Conservation (phyloP, 2,329 filamentous ascomycete species). For the Penicillium sp. region DNA sequence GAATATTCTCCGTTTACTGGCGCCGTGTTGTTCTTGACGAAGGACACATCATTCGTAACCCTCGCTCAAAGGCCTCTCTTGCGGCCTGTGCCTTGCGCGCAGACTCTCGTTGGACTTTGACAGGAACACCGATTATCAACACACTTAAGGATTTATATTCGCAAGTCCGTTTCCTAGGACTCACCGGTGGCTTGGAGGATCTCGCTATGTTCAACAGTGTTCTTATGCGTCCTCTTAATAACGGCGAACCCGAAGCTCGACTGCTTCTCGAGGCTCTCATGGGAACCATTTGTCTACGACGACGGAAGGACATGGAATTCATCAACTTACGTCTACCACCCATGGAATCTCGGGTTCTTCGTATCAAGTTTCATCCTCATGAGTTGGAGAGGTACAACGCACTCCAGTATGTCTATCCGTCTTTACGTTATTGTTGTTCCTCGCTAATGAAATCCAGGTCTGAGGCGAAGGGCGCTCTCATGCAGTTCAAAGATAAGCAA, state of each 20-base stretch:
- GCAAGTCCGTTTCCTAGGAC: constrained; percentile 70
- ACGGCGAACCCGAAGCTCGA: constrained; percentile 58
- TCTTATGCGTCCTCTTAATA: constrained; percentile 66
- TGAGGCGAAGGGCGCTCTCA: constrained; percentile 71
- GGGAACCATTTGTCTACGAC: constrained; percentile 73
- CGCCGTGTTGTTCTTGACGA: constrained; percentile 78
- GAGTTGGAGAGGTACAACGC: constrained; percentile 77
- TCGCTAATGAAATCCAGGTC: constrained; percentile 47
- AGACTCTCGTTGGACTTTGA: constrained; percentile 73
- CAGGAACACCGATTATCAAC: constrained; percentile 82
- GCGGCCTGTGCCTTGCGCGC: constrained; percentile 67
- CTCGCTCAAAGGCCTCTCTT: constrained; percentile 67
- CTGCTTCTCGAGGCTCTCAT: constrained; percentile 72
- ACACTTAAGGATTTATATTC: constrained; percentile 78
- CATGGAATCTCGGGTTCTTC: constrained; percentile 74
- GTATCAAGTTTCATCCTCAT: constrained; percentile 68
- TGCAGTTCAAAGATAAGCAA: constrained; percentile 55
- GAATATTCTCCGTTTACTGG: constrained; percentile 68
- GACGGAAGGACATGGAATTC: constrained; percentile 85
- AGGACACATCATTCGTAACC: constrained; percentile 78
- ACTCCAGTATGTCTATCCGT: constrained; percentile 55
- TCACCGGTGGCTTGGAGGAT: constrained; percentile 73
- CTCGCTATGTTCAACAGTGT: constrained; percentile 70
- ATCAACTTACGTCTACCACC: constrained; percentile 76
- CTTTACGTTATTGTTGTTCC: background rate